Evolutionary conservation across 169 alveolate genomes (phyloP).

Genomic region (Plasmodium gonderi): DNA sequence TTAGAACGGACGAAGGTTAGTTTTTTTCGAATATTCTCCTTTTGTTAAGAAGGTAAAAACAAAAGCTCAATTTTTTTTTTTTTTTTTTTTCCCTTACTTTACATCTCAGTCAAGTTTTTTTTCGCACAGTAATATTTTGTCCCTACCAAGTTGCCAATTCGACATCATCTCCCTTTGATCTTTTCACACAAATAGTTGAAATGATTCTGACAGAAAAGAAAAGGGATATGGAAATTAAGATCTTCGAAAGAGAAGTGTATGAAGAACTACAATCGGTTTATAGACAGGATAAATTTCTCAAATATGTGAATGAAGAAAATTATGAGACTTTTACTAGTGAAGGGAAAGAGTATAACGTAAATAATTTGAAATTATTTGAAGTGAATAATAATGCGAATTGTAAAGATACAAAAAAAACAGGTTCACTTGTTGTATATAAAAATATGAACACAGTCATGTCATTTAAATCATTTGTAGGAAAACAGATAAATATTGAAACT

Average conservation of each 20-base stretch:
- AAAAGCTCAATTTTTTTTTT: too few species aligned
- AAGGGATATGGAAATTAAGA: slow-evolving; percentile 30
- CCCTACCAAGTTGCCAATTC: too few species aligned
- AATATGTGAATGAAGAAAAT: slow-evolving; percentile 48
- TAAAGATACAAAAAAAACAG: slow-evolving; percentile 13
- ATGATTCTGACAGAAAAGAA: slow-evolving; percentile 40
- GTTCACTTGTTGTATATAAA: not conserved
- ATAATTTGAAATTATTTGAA: not conserved
- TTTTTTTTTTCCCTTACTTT: too few species aligned
- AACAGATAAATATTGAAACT: slow-evolving; percentile 3
- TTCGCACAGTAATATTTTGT: too few species aligned
- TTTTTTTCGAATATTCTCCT: too few species aligned
- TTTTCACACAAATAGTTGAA: not conserved
- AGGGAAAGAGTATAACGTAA: not conserved
- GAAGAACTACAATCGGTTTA: slow-evolving; percentile 37
- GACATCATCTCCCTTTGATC: not conserved
- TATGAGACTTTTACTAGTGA: slow-evolving; percentile 40
- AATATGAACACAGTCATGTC: slow-evolving; percentile 16
- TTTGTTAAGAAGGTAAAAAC: too few species aligned
- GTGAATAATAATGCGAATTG: not conserved
- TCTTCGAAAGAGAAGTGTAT: slow-evolving; percentile 25
- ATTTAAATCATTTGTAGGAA: slow-evolving; percentile 61
- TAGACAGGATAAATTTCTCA: slow-evolving; percentile 1
- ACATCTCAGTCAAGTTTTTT: too few species aligned
- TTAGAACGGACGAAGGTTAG: too few species aligned